Conservation (phyloP, 768 basidiomycete species). For the Hydnum rufescens region DNA sequence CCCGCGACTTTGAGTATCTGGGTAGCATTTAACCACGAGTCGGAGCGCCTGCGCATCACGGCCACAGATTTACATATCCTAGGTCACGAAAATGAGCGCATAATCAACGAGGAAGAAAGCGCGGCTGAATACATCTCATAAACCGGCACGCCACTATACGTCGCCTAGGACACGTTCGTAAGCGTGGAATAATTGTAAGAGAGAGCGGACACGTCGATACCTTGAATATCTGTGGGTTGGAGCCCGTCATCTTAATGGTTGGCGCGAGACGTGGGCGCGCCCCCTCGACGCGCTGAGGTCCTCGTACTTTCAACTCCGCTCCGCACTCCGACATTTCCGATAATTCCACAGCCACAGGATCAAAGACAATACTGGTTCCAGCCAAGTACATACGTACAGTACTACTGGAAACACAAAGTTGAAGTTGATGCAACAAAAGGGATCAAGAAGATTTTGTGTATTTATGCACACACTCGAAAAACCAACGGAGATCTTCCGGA, state of each 20-base stretch:
- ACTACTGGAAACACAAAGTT: too few species aligned
- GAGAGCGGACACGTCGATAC: conserved; percentile 19
- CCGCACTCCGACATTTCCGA: too few species aligned
- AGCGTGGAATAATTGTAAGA: conserved; percentile 10
- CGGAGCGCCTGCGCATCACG: conserved; percentile 90
- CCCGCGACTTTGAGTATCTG: conserved; percentile 98
- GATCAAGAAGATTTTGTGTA: conserved; percentile 28
- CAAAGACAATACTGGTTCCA: too few species aligned
- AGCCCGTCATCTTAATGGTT: neutral
- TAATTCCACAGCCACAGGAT: too few species aligned
- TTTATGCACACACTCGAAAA: conserved; percentile 76
- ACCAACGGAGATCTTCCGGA: conserved; percentile 81
- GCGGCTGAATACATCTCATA: conserved; percentile 53
- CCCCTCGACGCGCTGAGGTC: neutral
- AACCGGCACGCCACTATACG: conserved; percentile 82
- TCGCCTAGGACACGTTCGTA: conserved; percentile 33
- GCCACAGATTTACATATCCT: conserved; percentile 94
- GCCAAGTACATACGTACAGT: too few species aligned
- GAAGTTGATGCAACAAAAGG: neutral
- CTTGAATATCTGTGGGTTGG: conserved; percentile 63
- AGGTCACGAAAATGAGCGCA: neutral
- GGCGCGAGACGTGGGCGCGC: neutral
- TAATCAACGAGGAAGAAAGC: neutral
- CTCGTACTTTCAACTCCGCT: too few species aligned
- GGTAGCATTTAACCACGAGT: conserved; percentile 98